Percentiles rank a stretch among this genome's conserved stretches.
Conservation (phyloP, 345 rosid genomes). For the Diplotaxis tenuifolia region DNA sequence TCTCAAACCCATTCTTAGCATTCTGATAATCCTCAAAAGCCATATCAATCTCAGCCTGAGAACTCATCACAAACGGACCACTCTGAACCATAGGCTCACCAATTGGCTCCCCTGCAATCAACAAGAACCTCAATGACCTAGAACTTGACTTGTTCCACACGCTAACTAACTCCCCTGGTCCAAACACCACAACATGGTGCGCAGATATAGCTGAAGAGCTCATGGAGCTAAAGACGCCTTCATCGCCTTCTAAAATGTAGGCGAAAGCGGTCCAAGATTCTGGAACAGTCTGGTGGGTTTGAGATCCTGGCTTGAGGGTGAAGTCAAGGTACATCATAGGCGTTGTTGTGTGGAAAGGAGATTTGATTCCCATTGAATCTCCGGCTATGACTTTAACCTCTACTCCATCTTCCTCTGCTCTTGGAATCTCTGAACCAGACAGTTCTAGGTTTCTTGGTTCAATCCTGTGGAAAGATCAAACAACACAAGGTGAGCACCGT, state of each 20-base stretch:
- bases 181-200: constrained; percentile 60
- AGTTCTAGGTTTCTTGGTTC: constrained; percentile 72
- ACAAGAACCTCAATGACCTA: constrained; percentile 53
- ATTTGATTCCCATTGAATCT: constrained; percentile 77
- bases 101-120: constrained; percentile 76
- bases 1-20: constrained; percentile 77
- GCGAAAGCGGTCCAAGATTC: constrained; percentile 74
- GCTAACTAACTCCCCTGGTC: constrained; percentile 64
- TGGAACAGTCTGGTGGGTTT: constrained; percentile 58
- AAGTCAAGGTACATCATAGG: constrained; percentile 83
- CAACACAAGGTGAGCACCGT: constrained; percentile 11
- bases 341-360: constrained; percentile 70
- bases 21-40: constrained; percentile 70
- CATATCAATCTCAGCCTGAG: constrained; percentile 73
- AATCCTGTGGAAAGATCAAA: constrained; percentile 48
- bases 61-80: constrained; percentile 95
- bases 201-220: constrained; percentile 45
- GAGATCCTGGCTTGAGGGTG: constrained; percentile 57
- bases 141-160: constrained; percentile 66
- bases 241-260: constrained; percentile 72
- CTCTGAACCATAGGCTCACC: constrained; percentile 75
- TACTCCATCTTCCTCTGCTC: constrained; percentile 61
- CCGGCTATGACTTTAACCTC: constrained; percentile 81
- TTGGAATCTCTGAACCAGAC: constrained; percentile 48
- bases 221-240: constrained; percentile 56